phyloP scores from a whole-genome alignment of 2,329 filamentous ascomycete species.

The Beauveria scarabaeidicola region DNA sequence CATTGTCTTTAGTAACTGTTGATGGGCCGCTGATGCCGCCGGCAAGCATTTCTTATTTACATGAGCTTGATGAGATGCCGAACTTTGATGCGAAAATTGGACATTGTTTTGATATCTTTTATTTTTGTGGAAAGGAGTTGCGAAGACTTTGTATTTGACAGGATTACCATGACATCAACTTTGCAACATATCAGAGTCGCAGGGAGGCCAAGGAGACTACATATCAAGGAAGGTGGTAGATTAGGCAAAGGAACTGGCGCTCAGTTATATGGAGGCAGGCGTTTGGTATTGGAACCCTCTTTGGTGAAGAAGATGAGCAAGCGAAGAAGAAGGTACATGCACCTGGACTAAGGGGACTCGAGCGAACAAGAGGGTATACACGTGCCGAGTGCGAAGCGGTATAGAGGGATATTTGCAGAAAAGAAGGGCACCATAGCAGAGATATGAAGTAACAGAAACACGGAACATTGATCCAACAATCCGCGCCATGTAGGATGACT shows the following conservation, averaged over 20 bases:
- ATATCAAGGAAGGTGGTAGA: background rate
- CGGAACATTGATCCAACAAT: slow-evolving; percentile 10
- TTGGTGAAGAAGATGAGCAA: background rate
- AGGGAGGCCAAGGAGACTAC: background rate
- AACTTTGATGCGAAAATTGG: slow-evolving; percentile 4
- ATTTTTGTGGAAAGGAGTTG: slow-evolving; percentile 9
- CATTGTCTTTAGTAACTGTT: background rate
- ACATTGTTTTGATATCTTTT: slow-evolving; percentile 11
- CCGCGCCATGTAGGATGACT: background rate
- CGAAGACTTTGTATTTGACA: slow-evolving; percentile 9
- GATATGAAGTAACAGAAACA: slow-evolving; percentile 12
- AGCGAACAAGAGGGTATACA: background rate
- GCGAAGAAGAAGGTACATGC: background rate
- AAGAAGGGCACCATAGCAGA: slow-evolving; percentile 1
- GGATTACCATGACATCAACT: slow-evolving; percentile 4
- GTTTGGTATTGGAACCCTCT: slow-evolving; percentile 6
- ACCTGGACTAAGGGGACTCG: background rate
- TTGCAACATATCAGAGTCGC: slow-evolving; percentile 3
- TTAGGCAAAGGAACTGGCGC: slow-evolving; percentile 7
- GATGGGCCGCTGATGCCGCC: background rate
- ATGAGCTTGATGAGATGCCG: slow-evolving; percentile 1
- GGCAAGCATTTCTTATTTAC: background rate
- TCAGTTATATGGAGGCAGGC: slow-evolving; percentile 8
- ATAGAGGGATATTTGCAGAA: slow-evolving; percentile 10
- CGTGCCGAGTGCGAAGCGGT: background rate